Evolutionary conservation across 495 filamentous ascomycete genomes (phyloP), one percentile per base, ranked within the genome.

Genomic region (Clohesyomyces aquaticus): DNA sequence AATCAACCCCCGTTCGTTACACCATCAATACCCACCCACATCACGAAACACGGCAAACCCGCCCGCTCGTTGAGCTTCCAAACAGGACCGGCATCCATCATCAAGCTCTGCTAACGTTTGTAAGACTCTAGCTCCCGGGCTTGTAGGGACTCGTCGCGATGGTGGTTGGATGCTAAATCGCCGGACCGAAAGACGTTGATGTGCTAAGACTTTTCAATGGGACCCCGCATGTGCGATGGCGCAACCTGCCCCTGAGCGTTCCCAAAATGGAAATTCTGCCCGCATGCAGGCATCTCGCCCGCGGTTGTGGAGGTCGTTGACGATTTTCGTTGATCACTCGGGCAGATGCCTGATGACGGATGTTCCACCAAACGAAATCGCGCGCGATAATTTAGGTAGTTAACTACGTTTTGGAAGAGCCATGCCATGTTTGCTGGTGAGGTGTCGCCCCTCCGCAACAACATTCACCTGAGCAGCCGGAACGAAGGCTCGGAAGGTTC

Each of bases 221-320:
- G 14, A 6, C 32, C 32, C 32, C 32, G 32, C 32, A 14, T 38
- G 32, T 38, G 6, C 32, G 26, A 16, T 32, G 11, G 19, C 22
- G 21, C 54, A 57, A 11, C 25, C 10, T 2, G 16, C 3, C 27
- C 6, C 25, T 62, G 8, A 11, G 22, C 8, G 12, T 6, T 16
- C 38, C 59, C 28, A 48, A 28, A 35, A 22, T 4, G 41, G 43
- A 12, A 63, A 63, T 63, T 63, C 41, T 27, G 51, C 51, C 60
- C 60, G 60, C 51, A n/a, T 12, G 14, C 49, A 9, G 12, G 22
- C 9, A 28, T n/a, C 29, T 19, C 32, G 22, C 28, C 52, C 38
- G 18, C n/a, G 8, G 43, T 22, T 38, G 32, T 6, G 32, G 6
- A 14, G 32, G 6, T 38, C 6, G 32, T n/a, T n/a, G n/a, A n/a